phyloP scores from a whole-genome alignment of 2,329 filamentous ascomycete species.

The Aspergillus aculeatinus region DNA sequence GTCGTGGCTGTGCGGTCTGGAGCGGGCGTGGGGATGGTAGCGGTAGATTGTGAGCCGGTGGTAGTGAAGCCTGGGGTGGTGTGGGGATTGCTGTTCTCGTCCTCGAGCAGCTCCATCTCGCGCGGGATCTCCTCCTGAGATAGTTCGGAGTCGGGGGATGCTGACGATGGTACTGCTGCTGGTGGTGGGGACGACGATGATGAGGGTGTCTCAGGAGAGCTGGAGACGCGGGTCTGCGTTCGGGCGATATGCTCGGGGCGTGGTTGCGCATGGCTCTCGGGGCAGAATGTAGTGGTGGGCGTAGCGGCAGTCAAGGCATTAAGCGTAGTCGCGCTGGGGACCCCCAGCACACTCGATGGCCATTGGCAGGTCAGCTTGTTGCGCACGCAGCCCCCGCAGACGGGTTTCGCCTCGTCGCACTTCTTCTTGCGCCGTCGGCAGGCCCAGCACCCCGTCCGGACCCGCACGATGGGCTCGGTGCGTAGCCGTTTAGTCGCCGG shows the following conservation, averaged over 20 bases:
- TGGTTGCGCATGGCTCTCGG: neutral
- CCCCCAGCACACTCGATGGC: conserved; percentile 22
- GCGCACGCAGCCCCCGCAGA: conserved; percentile 33
- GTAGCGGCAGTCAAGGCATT: conserved; percentile 7
- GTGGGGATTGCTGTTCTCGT: neutral
- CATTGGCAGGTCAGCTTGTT: conserved; percentile 31
- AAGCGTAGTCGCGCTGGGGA: conserved; percentile 10
- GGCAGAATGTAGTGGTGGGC: neutral
- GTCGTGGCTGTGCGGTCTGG: neutral
- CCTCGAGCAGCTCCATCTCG: neutral
- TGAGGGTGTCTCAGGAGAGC: neutral
- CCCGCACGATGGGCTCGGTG: conserved; percentile 31
- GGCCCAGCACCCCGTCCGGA: conserved; percentile 33
- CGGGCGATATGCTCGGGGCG: neutral
- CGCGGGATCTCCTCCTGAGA: neutral
- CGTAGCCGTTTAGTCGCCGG: conserved; percentile 25
- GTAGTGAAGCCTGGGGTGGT: neutral
- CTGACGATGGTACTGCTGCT: neutral
- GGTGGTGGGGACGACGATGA: too few species aligned
- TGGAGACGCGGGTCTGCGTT: neutral
- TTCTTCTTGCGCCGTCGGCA: conserved; percentile 37
- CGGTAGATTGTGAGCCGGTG: neutral
- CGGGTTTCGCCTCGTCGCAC: conserved; percentile 35
- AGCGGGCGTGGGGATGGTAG: neutral
- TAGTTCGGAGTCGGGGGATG: neutral